Percentiles rank a stretch among this genome's conserved stretches.
Conservation (phyloP, 2,329 filamentous ascomycete species). For the Septoria linicola region DNA sequence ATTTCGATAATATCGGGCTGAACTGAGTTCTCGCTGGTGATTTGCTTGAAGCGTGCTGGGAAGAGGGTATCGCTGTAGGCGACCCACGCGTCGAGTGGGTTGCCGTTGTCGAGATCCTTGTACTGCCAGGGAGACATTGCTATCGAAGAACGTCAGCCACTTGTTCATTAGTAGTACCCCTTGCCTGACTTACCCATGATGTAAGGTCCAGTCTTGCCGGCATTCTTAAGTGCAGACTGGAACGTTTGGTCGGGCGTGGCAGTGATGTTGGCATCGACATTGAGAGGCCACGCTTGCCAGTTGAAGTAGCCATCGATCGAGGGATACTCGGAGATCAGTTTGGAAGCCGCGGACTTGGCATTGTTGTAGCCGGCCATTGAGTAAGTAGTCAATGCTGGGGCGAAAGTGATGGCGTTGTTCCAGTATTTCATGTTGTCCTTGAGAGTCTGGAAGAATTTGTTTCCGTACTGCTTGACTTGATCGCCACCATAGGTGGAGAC, state of each 20-base stretch:
- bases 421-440: conserved; percentile 36
- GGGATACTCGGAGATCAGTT: conserved; percentile 36
- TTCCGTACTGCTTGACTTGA: conserved; percentile 36
- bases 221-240: conserved; percentile 37
- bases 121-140: conserved; percentile 44
- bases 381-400: conserved; percentile 38
- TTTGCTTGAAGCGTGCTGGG: conserved; percentile 34
- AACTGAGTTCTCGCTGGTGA: conserved; percentile 31
- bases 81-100: conserved; percentile 39
- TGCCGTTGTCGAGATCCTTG: conserved; percentile 41
- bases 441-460: conserved; percentile 39
- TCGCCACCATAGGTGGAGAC: conserved; percentile 41
- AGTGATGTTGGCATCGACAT: conserved; percentile 36
- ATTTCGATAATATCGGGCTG: conserved; percentile 43
- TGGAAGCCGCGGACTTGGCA: conserved; percentile 27
- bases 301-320: conserved; percentile 42
- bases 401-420: conserved; percentile 36
- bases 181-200: conserved; percentile 40
- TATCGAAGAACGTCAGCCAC: conserved; percentile 29
- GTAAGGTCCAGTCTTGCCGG: conserved; percentile 40
- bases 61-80: conserved; percentile 42
- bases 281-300: conserved; percentile 43
- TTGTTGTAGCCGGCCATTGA: conserved; percentile 34
- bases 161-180: conserved; percentile 25
- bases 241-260: conserved; percentile 37